These are phyloP conservation scores for Tulasnella calospora DNA, from an alignment of 768 basidiomycete genomes.

Conservation along the genomic window DNA sequence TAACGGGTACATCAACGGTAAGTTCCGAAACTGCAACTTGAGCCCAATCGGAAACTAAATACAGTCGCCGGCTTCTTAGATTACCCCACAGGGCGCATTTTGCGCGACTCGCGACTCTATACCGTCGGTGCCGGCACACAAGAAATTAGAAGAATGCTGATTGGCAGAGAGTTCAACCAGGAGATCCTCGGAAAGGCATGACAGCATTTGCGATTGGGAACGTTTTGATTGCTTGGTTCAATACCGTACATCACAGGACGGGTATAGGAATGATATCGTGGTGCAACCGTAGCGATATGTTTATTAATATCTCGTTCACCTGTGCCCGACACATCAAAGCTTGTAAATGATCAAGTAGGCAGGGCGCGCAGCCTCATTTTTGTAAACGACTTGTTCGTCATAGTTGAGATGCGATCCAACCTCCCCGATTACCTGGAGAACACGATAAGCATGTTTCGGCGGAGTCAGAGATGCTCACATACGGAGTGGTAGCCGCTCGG, in stretches of 20 bases:
- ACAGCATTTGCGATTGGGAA: neutral
- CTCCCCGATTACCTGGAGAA: neutral
- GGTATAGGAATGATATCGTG: too few species aligned
- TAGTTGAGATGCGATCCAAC: neutral
- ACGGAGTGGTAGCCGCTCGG: neutral
- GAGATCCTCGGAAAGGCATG: constrained; percentile 35
- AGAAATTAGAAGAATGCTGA: constrained; percentile 90
- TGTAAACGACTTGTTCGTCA: constrained; percentile 21
- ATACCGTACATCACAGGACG: too few species aligned
- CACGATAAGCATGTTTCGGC: neutral
- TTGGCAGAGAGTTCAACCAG: constrained; percentile 87
- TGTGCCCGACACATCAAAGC: neutral
- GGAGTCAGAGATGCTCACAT: neutral
- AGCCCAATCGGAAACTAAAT: neutral
- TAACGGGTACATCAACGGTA: constrained; percentile 93
- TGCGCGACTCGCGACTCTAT: constrained; percentile 84
- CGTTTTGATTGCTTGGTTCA: too few species aligned
- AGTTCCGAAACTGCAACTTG: constrained; percentile 29
- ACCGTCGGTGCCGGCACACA: constrained; percentile 96
- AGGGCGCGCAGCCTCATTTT: neutral
- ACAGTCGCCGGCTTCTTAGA: constrained; percentile 45
- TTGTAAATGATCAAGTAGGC: constrained; percentile 2
- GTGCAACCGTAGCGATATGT: too few species aligned
- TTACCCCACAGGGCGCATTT: constrained; percentile 80
- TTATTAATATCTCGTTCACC: neutral